These are phyloP conservation scores for Mucuna pruriens DNA, from an alignment of 306 rosid genomes.

Conservation along the genomic window DNA sequence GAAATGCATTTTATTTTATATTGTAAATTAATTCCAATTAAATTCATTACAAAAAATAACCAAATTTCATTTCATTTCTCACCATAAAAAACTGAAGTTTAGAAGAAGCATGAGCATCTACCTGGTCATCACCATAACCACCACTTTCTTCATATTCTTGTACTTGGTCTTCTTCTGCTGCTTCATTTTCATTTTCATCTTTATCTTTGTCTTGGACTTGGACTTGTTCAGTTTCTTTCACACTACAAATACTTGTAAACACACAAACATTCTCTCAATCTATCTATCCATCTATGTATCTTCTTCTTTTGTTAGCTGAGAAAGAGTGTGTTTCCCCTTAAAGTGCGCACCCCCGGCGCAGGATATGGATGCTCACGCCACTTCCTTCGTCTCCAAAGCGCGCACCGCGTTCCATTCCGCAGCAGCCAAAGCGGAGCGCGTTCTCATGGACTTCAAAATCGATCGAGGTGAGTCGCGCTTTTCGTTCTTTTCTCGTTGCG, in stretches of 20 bases:
- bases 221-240: conserved; percentile 28
- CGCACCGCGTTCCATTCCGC: conserved; percentile 90
- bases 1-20: neutral
- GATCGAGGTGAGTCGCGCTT: conserved; percentile 57
- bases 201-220: neutral
- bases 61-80: neutral
- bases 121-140: conserved; percentile 2
- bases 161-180: neutral
- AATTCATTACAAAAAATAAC: too few relatives aligned
- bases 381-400: conserved; percentile 87
- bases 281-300: conserved; percentile 10
- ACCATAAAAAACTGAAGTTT: neutral
- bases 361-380: conserved; percentile 62
- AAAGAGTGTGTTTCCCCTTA: neutral
- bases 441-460: conserved; percentile 72
- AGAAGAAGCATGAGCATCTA: neutral
- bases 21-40: neutral
- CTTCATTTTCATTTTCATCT: neutral
- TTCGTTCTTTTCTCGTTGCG: conserved; percentile 14
- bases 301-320: conserved; percentile 7
- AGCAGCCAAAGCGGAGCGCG: conserved; percentile 94
- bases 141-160: neutral
- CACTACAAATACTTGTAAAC: neutral
- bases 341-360: conserved; percentile 6
- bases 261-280: neutral